phyloP scores from a whole-genome alignment of 768 basidiomycete species.

The Lanmaoa rubissima region DNA sequence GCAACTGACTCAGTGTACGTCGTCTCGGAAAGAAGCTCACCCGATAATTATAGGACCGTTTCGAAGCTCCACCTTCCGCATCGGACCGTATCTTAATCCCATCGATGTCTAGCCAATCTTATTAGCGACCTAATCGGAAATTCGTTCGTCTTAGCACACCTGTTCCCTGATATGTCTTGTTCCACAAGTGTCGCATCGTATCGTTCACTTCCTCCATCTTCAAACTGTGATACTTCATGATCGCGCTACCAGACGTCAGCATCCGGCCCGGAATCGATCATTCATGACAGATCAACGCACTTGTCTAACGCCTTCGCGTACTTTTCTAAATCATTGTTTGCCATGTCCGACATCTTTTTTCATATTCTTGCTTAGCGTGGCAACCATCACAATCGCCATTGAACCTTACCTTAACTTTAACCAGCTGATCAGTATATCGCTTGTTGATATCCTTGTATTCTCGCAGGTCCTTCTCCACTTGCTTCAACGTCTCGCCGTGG shows the following conservation, averaged over 20 bases:
- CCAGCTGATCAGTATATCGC: conserved; percentile 84
- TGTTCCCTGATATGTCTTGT: conserved; percentile 98
- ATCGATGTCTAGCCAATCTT: conserved; percentile 75
- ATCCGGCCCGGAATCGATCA: background rate
- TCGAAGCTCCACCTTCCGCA: conserved; percentile 84
- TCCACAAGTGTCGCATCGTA: conserved; percentile 96
- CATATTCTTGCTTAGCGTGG: background rate
- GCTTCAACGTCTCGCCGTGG: conserved; percentile 61
- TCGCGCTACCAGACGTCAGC: conserved; percentile 60
- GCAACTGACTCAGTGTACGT: conserved; percentile 5
- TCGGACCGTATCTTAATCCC: conserved; percentile 95
- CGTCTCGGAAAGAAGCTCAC: conserved; percentile 44
- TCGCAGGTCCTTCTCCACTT: conserved; percentile 65
- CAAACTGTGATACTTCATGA: conserved; percentile 95
- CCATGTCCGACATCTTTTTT: conserved; percentile 93
- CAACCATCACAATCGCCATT: background rate
- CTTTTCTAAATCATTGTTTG: conserved; percentile 95
- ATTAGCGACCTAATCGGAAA: conserved; percentile 12
- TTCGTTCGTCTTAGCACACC: conserved; percentile 45
- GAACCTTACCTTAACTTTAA: conserved; percentile 83
- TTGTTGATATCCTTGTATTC: conserved; percentile 88
- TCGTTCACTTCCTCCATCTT: conserved; percentile 99
- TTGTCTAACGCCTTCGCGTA: conserved; percentile 97
- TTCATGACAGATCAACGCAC: conserved; percentile 42
- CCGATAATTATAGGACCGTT: conserved; percentile 95